phyloP scores from a whole-genome alignment of 805 yeast species.

The Candida corydali region DNA sequence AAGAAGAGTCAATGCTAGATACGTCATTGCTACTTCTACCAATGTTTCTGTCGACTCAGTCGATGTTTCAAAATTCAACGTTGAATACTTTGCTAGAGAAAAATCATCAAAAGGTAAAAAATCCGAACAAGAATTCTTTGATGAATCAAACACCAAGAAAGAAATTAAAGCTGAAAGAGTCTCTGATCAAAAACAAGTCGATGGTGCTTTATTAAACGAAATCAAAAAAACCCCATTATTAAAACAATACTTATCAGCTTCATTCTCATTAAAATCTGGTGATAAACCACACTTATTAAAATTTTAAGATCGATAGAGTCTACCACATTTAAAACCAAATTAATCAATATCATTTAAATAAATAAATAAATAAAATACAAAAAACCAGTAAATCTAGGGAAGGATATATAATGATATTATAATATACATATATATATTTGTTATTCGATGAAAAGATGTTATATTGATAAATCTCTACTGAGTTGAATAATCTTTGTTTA shows the following conservation, averaged over 20 bases:
- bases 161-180: slow-evolving; percentile 90
- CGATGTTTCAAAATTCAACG: slow-evolving; percentile 87
- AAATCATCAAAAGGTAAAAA: slow-evolving; percentile 76
- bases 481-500: too few species aligned
- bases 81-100: slow-evolving; percentile 95
- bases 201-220: slow-evolving; percentile 86
- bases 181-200: slow-evolving; percentile 94
- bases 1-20: slow-evolving; percentile 98
- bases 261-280: slow-evolving; percentile 96
- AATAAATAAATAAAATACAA: background rate
- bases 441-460: too few species aligned
- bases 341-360: background rate
- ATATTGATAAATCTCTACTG: too few species aligned
- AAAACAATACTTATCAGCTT: slow-evolving; percentile 91
- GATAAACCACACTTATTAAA: slow-evolving; percentile 98
- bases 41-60: slow-evolving; percentile 74
- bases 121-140: slow-evolving; percentile 91
- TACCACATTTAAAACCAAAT: background rate
- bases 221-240: slow-evolving; percentile 96
- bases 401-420: background rate
- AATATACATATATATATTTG: too few species aligned
- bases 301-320: slow-evolving; percentile 64
- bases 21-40: slow-evolving; percentile 98
- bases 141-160: slow-evolving; percentile 71
- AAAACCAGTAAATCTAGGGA: too few species aligned